Conservation (phyloP, 2,329 filamentous ascomycete genomes). For the Aspergillus pseudoviridinutans region DNA sequence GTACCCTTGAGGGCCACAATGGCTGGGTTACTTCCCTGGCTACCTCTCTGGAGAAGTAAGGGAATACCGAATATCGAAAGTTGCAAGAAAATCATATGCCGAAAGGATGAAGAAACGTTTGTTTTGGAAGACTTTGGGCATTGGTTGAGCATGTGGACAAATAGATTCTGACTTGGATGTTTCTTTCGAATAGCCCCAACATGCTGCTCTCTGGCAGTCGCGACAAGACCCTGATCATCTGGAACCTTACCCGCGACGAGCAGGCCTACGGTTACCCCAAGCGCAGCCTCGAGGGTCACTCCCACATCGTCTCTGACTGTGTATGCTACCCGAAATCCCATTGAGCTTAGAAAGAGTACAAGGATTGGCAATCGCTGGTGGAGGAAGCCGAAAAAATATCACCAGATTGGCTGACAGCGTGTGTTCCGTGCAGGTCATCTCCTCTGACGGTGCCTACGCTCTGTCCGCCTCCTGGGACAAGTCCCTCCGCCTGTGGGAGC, state of each 20-base stretch:
- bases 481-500: constrained; percentile 99
- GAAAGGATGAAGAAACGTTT: neutral
- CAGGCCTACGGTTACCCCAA: constrained; percentile 98
- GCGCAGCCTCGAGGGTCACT: constrained; percentile 97
- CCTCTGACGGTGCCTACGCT: constrained; percentile 97
- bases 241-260: constrained; percentile 99
- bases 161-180: constrained; percentile 34
- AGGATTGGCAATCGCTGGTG: constrained; percentile 10
- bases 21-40: constrained; percentile 99
- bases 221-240: constrained; percentile 99
- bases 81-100: constrained; percentile 10
- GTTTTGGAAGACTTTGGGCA: neutral
- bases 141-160: constrained; percentile 21
- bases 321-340: constrained; percentile 58
- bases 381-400: constrained; percentile 4
- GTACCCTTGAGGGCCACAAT: constrained; percentile 97
- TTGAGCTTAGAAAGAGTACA: neutral
- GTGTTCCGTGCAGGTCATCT: constrained; percentile 72
- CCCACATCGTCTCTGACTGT: constrained; percentile 99
- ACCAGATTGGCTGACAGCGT: constrained; percentile 26
- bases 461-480: constrained; percentile 99
- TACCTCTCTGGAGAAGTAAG: constrained; percentile 98
- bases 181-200: constrained; percentile 68
- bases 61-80: constrained; percentile 16
- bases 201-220: constrained; percentile 97